Conservation (phyloP, 164 flowering plant genomes). For the Nymphaea thermarum region DNA sequence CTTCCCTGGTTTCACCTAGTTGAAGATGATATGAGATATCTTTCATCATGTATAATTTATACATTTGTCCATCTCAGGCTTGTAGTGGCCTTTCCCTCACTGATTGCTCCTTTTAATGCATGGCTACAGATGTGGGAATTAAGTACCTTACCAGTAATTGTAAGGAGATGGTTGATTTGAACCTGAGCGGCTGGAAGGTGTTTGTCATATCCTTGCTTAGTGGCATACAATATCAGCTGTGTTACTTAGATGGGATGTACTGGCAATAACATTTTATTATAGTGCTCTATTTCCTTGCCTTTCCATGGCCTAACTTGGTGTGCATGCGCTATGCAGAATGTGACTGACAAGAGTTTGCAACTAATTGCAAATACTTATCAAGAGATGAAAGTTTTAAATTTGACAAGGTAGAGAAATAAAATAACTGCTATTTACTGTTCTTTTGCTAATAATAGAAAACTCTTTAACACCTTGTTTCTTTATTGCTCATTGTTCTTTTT, state of each 20-base stretch:
- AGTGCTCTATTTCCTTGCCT: too few species aligned
- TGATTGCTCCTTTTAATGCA: conserved; percentile 16
- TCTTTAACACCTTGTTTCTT: background rate
- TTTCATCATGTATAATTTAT: background rate
- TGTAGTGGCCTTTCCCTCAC: background rate
- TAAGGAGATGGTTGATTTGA: conserved; percentile 47
- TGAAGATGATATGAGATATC: too few species aligned
- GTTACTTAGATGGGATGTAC: too few species aligned
- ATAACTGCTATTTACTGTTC: background rate
- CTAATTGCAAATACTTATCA: conserved; percentile 51
- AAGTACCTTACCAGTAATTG: conserved; percentile 56
- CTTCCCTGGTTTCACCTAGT: too few species aligned
- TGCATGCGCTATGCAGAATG: too few species aligned
- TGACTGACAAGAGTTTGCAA: conserved; percentile 54
- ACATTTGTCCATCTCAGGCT: background rate
- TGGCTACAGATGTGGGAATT: conserved; percentile 64
- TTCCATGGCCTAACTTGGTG: too few species aligned
- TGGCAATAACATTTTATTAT: too few species aligned
- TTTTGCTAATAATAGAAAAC: background rate
- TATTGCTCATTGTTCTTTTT: background rate
- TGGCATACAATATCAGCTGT: too few species aligned
- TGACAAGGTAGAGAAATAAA: conserved; percentile 67
- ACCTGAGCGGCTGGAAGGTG: conserved; percentile 97
- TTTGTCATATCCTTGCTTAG: background rate
- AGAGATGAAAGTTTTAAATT: conserved; percentile 49